Conservation (phyloP, 768 basidiomycete species). For the Naganishia onofrii region DNA sequence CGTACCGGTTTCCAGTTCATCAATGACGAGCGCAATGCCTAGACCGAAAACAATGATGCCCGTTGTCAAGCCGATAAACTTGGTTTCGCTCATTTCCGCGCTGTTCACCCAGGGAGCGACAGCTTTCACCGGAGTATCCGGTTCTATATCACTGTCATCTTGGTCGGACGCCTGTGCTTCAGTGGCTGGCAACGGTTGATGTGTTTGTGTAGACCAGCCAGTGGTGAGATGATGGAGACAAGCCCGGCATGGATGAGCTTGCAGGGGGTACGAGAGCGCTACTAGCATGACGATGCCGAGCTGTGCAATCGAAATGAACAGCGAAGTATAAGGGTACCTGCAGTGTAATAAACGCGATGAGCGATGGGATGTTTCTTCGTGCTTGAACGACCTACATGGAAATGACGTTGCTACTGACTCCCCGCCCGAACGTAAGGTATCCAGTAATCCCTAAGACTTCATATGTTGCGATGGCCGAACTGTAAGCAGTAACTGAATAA, state of each 20-base stretch:
- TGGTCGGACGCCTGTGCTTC: slow-evolving; percentile 46
- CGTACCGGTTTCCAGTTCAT: slow-evolving; percentile 51
- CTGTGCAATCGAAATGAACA: slow-evolving; percentile 90
- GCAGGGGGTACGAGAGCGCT: slow-evolving; percentile 87
- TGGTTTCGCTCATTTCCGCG: slow-evolving; percentile 39
- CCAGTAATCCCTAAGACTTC: slow-evolving; percentile 70
- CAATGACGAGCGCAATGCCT: slow-evolving; percentile 45
- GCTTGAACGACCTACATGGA: slow-evolving; percentile 66
- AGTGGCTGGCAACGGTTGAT: slow-evolving; percentile 31
- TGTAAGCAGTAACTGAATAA: background rate
- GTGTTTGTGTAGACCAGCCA: slow-evolving; percentile 32
- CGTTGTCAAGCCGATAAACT: slow-evolving; percentile 41
- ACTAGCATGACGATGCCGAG: slow-evolving; percentile 88
- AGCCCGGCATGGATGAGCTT: slow-evolving; percentile 88
- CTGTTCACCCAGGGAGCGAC: slow-evolving; percentile 18
- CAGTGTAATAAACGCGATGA: background rate
- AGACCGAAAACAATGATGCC: slow-evolving; percentile 41
- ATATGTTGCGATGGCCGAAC: slow-evolving; percentile 71
- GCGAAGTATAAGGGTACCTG: slow-evolving; percentile 61
- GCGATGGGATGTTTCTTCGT: background rate
- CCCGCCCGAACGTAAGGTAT: slow-evolving; percentile 89
- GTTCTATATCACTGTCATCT: slow-evolving; percentile 38
- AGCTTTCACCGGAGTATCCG: slow-evolving; percentile 23
- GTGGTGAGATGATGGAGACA: slow-evolving; percentile 66
- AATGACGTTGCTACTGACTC: slow-evolving; percentile 86